phyloP scores from a whole-genome alignment of 495 filamentous ascomycete genomes.

The Peziza echinospora region DNA sequence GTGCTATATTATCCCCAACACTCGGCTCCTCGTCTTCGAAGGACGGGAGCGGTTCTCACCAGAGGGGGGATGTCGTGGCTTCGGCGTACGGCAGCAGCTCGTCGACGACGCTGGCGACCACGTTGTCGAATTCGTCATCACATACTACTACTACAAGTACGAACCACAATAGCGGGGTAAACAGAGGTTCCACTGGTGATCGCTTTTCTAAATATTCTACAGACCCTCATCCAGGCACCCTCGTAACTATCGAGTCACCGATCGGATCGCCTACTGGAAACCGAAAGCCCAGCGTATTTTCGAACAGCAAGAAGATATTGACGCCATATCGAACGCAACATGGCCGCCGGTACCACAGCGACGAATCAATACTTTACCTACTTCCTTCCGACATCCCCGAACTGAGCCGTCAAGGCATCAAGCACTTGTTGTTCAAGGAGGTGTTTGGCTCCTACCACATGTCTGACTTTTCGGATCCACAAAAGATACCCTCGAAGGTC shows the following conservation, averaged over 20 bases:
- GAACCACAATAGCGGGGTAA: background rate
- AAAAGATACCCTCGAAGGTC: conserved; percentile 43
- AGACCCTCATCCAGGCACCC: background rate
- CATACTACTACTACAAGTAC: too few relatives aligned
- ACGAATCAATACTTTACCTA: conserved; percentile 53
- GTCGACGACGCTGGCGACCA: background rate
- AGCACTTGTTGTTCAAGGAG: conserved; percentile 58
- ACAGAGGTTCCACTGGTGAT: background rate
- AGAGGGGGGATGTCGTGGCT: background rate
- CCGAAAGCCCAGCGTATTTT: conserved; percentile 10
- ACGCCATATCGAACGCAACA: conserved; percentile 46
- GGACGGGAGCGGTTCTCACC: too few relatives aligned
- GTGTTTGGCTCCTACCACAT: conserved; percentile 65
- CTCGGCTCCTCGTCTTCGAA: background rate
- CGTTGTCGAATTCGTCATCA: background rate
- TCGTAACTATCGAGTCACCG: background rate
- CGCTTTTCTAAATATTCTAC: background rate
- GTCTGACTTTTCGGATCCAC: conserved; percentile 34
- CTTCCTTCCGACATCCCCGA: conserved; percentile 75
- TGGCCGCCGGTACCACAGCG: conserved; percentile 62
- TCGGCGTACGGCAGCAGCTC: background rate
- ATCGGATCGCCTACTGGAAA: conserved; percentile 7
- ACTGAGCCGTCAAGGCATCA: conserved; percentile 66
- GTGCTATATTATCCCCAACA: background rate
- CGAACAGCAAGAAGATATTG: conserved; percentile 1